Conservation (phyloP, 2,329 filamentous ascomycete genomes). For the Parastagonospora nodorum region DNA sequence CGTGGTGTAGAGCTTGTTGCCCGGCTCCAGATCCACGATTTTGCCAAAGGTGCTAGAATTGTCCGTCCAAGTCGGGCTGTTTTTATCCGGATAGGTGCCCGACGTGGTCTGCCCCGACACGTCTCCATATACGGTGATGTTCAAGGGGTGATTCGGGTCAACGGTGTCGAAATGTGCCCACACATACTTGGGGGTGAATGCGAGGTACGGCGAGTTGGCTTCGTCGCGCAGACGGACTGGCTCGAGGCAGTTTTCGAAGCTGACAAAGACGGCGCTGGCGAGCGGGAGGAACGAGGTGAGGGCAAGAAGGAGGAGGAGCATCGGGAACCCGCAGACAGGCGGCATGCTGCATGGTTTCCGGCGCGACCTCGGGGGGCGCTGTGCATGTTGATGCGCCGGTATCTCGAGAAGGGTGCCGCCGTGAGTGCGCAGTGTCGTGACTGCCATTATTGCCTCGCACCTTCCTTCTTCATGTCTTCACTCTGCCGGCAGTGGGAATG, state of each 20-base stretch:
- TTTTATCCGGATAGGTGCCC: conserved; percentile 62
- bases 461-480: conserved; percentile 37
- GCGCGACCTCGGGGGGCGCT: conserved; percentile 35
- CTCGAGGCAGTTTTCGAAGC: conserved; percentile 82
- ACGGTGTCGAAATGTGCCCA: conserved; percentile 73
- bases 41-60: conserved; percentile 70
- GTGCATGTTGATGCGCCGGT: conserved; percentile 35
- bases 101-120: conserved; percentile 73
- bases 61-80: conserved; percentile 59
- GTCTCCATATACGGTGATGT: conserved; percentile 86
- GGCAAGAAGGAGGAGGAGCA: conserved; percentile 31
- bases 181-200: conserved; percentile 78
- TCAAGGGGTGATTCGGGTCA: conserved; percentile 67
- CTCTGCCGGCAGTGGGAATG: background rate
- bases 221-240: conserved; percentile 61
- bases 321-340: conserved; percentile 11
- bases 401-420: conserved; percentile 22
- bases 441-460: conserved; percentile 28
- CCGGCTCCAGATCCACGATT: conserved; percentile 68
- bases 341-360: conserved; percentile 23
- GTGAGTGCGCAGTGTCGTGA: conserved; percentile 24
- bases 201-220: conserved; percentile 65
- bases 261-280: conserved; percentile 62
- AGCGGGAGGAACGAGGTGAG: conserved; percentile 30
- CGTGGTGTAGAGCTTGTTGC: conserved; percentile 70